Conservation (phyloP, 1,284 basidiomycete species). For the Clitocybe nebularis region DNA sequence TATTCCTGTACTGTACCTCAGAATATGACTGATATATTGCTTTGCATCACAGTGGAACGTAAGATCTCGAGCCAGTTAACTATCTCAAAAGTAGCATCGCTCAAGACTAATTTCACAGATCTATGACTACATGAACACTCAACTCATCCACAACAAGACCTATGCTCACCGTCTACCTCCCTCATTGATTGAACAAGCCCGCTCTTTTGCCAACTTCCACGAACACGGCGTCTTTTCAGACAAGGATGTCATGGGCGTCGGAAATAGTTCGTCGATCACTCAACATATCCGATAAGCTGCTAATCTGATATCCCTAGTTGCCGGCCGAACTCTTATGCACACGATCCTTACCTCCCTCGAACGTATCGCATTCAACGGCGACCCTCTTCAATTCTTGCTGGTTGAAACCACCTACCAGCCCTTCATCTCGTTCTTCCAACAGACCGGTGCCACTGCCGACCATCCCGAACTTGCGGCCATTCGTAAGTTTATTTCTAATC, state of each 20-base stretch:
- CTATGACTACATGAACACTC: conserved; percentile 74
- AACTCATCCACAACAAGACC: conserved; percentile 76
- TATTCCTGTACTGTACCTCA: background rate
- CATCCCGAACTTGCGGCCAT: conserved; percentile 60
- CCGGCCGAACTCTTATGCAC: conserved; percentile 73
- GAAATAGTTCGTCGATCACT: conserved; percentile 56
- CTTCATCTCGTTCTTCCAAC: conserved; percentile 83
- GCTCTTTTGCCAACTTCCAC: conserved; percentile 72
- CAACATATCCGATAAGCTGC: background rate
- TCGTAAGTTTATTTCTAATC: conserved; percentile 40
- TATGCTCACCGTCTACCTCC: conserved; percentile 72
- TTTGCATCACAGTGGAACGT: conserved; percentile 70
- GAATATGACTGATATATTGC: conserved; percentile 6
- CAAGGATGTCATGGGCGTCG: conserved; percentile 56
- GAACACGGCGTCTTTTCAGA: conserved; percentile 76
- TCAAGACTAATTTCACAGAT: conserved; percentile 36
- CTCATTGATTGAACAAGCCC: conserved; percentile 65
- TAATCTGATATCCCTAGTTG: conserved; percentile 43
- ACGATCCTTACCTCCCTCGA: conserved; percentile 68
- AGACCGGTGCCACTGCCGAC: conserved; percentile 57
- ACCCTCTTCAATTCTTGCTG: conserved; percentile 74
- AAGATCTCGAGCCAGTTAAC: conserved; percentile 21
- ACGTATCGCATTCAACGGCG: conserved; percentile 72
- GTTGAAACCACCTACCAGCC: conserved; percentile 84
- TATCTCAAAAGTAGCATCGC: conserved; percentile 1